Evolutionary conservation across 495 filamentous ascomycete species (phyloP).

Genomic region (Ascobolus immersus): DNA sequence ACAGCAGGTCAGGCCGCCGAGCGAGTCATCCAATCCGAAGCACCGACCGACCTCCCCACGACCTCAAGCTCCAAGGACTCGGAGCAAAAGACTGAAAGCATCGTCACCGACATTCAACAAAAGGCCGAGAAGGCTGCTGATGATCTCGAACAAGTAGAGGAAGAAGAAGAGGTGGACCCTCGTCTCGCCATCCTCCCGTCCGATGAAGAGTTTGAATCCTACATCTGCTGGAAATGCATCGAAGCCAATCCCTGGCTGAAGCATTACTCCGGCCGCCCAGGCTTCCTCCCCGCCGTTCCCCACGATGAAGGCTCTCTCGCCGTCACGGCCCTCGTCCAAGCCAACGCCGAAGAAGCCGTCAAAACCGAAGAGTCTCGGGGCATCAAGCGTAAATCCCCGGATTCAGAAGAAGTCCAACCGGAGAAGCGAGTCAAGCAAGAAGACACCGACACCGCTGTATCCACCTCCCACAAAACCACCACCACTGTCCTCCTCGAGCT

Average conservation of each 20-base stretch:
- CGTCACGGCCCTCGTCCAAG: constrained; percentile 1
- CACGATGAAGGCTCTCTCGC: constrained; percentile 5
- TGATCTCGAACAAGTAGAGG: constrained; percentile 7
- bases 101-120: too few species aligned
- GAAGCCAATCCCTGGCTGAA: constrained; percentile 81
- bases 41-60: constrained; percentile 2
- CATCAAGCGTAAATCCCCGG: too few species aligned
- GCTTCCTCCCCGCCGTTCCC: constrained; percentile 48
- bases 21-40: constrained; percentile 22
- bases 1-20: constrained; percentile 9
- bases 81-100: too few species aligned
- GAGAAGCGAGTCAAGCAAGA: too few species aligned
- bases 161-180: constrained; percentile 27
- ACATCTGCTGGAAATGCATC: constrained; percentile 86
- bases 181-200: constrained; percentile 62
- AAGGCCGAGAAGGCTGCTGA: too few species aligned
- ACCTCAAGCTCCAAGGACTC: not conserved
- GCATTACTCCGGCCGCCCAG: constrained; percentile 54
- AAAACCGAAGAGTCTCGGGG: too few species aligned
- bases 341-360: not conserved
- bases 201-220: constrained; percentile 66
- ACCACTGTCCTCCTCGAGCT: constrained; percentile 3
- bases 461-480: constrained; percentile 5
- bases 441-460: not conserved
- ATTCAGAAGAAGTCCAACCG: too few species aligned